Evolutionary conservation across 805 yeast genomes (phyloP), one percentile per base, ranked within the genome.

Genomic region (Starmerella bombi): DNA sequence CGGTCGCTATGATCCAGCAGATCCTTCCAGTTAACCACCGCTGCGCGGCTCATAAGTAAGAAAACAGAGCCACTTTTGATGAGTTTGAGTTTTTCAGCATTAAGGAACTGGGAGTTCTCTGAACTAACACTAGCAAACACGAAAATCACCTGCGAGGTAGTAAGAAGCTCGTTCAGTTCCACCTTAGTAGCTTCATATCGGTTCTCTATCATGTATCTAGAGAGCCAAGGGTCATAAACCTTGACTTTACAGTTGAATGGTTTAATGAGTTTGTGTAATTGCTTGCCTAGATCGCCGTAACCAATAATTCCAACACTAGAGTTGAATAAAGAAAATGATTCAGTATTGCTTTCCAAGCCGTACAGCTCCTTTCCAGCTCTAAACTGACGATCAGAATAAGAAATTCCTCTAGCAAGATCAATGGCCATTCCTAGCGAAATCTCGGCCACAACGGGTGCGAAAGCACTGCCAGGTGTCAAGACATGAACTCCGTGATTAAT

Each of bases 51-150:
- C 32, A 38, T 23, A 5, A 38, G 32, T 14, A 38, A 27, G 18
- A 38, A 32, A 3, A 38, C 41, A 8, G 41, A 38, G 27, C 31
- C 33, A 4, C 14, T 12, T 12, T 16, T 22, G 14, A 38, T 32
- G 18, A 32, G 37, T 15, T 25, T 28, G 23, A 38, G 23, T 27
- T 32, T 38, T 7, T 17, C 18, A 10, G 17, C 22, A 20, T 38
- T 21, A 3, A 38, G 12, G 28, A 38, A 38, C 16, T 37, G 37
- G 17, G 15, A 25, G 27, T 38, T 38, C 16, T 38, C 36, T 4
- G 41, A 16, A 22, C 36, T 38, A n/a, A 38, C 41, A 20, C 41
- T 38, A 12, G 41, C 41, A 32, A 38, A 32, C 18, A 38, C 36
- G n/a, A 38, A 38, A 14, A 38, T 28, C 7, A 38, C 36, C 8